Conservation (phyloP, 2,329 filamentous ascomycete species). For the Pezicula neosporulosa region DNA sequence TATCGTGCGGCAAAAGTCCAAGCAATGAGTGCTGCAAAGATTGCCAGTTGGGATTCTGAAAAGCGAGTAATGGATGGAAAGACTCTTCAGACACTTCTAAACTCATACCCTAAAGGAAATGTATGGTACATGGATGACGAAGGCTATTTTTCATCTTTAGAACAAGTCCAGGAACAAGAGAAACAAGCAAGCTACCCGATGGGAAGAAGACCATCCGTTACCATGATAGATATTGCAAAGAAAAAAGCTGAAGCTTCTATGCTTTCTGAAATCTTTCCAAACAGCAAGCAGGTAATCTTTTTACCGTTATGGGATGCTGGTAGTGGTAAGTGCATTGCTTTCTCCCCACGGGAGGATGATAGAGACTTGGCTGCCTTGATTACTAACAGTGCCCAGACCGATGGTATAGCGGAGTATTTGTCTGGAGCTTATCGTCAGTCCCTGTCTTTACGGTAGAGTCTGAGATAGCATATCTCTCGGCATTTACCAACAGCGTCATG, state of each 20-base stretch:
- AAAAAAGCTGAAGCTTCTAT: conserved; percentile 21
- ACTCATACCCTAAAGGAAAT: conserved; percentile 26
- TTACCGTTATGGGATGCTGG: conserved; percentile 27
- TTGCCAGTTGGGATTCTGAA: conserved; percentile 14
- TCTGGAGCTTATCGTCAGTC: conserved; percentile 18
- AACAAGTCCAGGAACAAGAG: conserved; percentile 16
- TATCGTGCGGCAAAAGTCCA: conserved; percentile 22
- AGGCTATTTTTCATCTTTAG: conserved; percentile 25
- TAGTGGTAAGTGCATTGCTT: conserved; percentile 12
- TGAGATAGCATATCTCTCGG: conserved; percentile 20
- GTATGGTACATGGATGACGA: conserved; percentile 27
- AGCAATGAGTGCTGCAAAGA: conserved; percentile 18
- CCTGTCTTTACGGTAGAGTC: conserved; percentile 22
- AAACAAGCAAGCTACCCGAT: conserved; percentile 4
- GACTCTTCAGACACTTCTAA: conserved; percentile 19
- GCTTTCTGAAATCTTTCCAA: conserved; percentile 21
- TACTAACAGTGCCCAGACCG: conserved; percentile 9
- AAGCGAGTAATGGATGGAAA: conserved; percentile 18
- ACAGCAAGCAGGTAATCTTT: conserved; percentile 26
- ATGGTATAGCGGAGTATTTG: conserved; percentile 24
- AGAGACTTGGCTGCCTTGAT: too few species aligned
- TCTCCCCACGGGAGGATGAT: too few species aligned
- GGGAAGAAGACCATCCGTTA: conserved; percentile 8
- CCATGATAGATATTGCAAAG: conserved; percentile 10
- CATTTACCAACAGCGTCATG: conserved; percentile 24